Conservation (phyloP, 306 rosid species). For the Gillenia trifoliata region DNA sequence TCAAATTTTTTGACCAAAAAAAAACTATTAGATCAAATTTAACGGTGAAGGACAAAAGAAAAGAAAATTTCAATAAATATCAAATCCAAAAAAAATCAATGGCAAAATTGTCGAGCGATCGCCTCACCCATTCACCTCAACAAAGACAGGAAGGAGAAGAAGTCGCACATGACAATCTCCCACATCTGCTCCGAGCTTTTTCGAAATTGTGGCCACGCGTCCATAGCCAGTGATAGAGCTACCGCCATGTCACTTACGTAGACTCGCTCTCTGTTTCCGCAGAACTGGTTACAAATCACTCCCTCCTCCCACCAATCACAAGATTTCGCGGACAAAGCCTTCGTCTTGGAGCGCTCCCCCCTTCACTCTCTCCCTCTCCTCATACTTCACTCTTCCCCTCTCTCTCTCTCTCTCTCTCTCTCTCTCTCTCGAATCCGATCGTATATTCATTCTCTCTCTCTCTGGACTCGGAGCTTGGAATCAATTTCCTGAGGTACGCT, state of each 20-base stretch:
- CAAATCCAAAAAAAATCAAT: no score
- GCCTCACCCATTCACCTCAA: background rate
- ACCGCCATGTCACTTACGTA: constrained; percentile 23
- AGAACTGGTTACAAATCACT: constrained; percentile 1
- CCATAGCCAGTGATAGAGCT: background rate
- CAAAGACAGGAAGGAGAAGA: background rate
- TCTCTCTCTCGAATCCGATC: constrained; percentile 25
- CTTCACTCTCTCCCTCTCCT: background rate
- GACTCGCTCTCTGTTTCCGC: background rate
- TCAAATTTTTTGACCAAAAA: no score
- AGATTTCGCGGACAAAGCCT: constrained; percentile 2
- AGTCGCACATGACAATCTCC: constrained; percentile 36
- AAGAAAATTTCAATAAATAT: no score
- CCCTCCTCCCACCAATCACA: constrained; percentile 16
- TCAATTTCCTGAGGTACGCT: constrained; percentile 8
- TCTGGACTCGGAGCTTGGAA: background rate
- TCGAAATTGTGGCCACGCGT: constrained; percentile 24
- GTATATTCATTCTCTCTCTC: constrained; percentile 6
- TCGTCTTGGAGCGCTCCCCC: background rate
- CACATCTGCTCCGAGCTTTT: background rate
- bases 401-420: background rate
- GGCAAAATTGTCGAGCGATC: no score
- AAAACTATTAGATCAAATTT: no score
- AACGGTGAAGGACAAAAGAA: no score
- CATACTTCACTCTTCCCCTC: background rate